Base-by-base conservation (phyloP, 2,329 filamentous ascomycete genomes). In the Fusarium annulatum region DNA sequence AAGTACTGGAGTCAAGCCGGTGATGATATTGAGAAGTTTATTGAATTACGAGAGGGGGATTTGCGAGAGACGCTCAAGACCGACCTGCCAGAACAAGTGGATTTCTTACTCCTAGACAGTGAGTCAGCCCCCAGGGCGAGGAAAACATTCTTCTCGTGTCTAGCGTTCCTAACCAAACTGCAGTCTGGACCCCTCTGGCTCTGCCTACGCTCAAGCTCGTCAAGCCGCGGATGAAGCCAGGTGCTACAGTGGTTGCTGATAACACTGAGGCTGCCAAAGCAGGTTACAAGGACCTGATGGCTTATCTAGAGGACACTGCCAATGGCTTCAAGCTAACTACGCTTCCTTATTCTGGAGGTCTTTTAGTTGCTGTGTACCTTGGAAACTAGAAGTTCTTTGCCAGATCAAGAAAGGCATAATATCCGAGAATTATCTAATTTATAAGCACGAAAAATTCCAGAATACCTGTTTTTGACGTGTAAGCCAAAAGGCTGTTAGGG, bases 81-180 rank as follows among this genome's bases (percentile, higher is more conserved):
- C 1, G 82, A 84, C 38, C 64, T 91, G 30, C 83, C 84, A 0
- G 80, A 83, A 3, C 75, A 84, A 36, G 81, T 91, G n/a, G 88
- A 91, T 69, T 81, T 91, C 26, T 72, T 92, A 21, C 79, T 91
- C 30, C 82, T 92, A 33, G 89, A 91, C 74, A 91, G 89, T 91
- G 79, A 83, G 89, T 85, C 34, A 11, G 7, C 11, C 26, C 6
- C 23, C 0, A 3, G 16, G 33, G 16, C 18, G 18, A 18, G 28
- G 3, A 14, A 10, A 3, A 3, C 3, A 11, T 26, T 49, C 14
- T 42, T 53, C 15, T 7, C 9, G 18, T 55, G 15, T 14, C 28
- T 21, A 45, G 19, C 15, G 15, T 34, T 38, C 21, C 59, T 69
- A 28, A 69, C 48, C 18, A 10, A 36, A 15, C n/a, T 41, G 7